Base-by-base conservation (phyloP, 1,284 basidiomycete species). In the Papiliotrema laurentii region DNA sequence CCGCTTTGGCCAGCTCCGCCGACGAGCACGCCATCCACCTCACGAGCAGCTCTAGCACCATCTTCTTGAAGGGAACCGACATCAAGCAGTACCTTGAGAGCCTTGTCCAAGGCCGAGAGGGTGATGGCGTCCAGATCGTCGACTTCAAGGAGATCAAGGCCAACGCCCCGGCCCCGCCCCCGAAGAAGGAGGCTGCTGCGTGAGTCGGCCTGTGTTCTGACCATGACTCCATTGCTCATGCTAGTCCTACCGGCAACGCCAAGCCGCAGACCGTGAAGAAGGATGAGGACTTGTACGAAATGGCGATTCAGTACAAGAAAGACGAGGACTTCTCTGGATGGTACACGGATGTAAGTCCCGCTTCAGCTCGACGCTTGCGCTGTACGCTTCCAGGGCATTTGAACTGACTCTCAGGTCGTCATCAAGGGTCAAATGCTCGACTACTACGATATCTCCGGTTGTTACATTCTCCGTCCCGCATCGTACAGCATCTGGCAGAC, bases 361-460 rank as follows among this genome's bases (percentile, higher is more conserved):
- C 10, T 31, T 16, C 33, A 21, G 14, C 40, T 41, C 22, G 30
- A 24, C 28, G 13, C 16, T 40, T 33, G 24, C 16, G 30, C 30
- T 31, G 30, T 31, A 9, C 9, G 43, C 27, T n/a, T 21, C 16
- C n/a, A 42, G 14, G 10, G 6, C 31, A 31, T 5, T 5, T n/a
- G 5, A 45, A 28, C 43, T 55, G 41, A 40, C 39, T 34, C 0
- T 33, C 61, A 94, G 88, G 92, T 97, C n/a, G 78, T 98, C 55
- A 79, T 94, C 73, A 97, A 98, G 78, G 89, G 92, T 22, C 93
- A 99, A 66, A 97, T 99, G 94, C 77, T 99, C 49, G 96, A 98
- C 69, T 98, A 98, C 77, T 98, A 98, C 77, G 93, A 86, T 72
- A 92, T 99, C 64, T 93, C 89, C 56, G 96, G 94, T 24, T 99